Conservation (phyloP, 148 eudicot species). For the Rhododendron mucronatum region DNA sequence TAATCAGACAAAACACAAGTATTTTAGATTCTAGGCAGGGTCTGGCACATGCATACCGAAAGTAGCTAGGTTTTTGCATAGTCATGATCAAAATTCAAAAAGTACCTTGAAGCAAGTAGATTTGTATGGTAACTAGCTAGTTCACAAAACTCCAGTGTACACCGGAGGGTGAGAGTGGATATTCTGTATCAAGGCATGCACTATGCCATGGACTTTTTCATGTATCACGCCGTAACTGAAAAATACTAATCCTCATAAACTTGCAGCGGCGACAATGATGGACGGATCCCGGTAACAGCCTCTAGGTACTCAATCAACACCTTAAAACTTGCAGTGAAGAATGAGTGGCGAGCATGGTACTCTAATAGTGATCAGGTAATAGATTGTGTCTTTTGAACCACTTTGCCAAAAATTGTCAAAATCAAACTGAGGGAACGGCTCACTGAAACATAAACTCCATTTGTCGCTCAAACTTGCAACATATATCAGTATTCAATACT, state of each 20-base stretch:
- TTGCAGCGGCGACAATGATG: conserved; percentile 24
- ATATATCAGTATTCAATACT: too few species aligned
- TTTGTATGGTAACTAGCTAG: not conserved
- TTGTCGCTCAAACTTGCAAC: not conserved
- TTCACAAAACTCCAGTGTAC: not conserved
- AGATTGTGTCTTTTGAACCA: too few species aligned
- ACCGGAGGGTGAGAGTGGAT: not conserved
- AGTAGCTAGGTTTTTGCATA: not conserved
- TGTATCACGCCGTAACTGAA: not conserved
- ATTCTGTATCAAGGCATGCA: not conserved
- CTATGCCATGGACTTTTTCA: not conserved
- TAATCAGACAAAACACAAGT: not conserved
- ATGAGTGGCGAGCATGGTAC: conserved; percentile 24
- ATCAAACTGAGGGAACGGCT: not conserved
- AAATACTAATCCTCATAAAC: not conserved
- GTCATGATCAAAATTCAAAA: not conserved
- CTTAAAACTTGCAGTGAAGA: conserved; percentile 14
- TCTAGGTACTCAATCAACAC: conserved; percentile 16
- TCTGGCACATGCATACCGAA: too few species aligned
- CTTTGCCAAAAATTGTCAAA: not conserved
- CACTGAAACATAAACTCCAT: not conserved
- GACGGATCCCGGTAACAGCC: conserved; percentile 9
- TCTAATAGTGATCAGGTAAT: conserved; percentile 16
- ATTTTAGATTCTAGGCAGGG: not conserved
- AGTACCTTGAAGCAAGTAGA: not conserved